Evolutionary conservation across 2,329 filamentous ascomycete species (phyloP).

Genomic region (Coniochaeta pulveracea): DNA sequence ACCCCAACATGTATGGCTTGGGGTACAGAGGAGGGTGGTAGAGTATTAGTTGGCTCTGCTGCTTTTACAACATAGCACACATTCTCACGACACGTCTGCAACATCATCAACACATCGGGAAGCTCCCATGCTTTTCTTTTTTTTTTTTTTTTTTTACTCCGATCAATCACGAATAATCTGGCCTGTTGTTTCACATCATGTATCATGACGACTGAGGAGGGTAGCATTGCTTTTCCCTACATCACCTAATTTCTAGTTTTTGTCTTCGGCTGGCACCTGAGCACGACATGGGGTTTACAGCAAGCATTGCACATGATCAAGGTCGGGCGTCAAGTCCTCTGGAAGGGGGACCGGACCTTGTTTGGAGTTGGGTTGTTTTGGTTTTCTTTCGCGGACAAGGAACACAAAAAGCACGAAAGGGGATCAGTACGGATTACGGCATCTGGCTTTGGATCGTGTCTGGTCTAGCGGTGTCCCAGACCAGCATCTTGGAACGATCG

Average conservation of each 20-base stretch:
- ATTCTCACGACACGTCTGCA: slow-evolving; percentile 4
- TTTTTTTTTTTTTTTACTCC: slow-evolving; percentile 13
- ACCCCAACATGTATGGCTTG: slow-evolving; percentile 66
- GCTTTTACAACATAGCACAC: slow-evolving; percentile 2
- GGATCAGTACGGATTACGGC: too few relatives aligned
- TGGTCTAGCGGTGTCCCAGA: too few relatives aligned
- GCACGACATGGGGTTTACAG: neutral
- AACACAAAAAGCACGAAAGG: too few relatives aligned
- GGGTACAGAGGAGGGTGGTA: slow-evolving; percentile 35
- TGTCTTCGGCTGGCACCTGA: neutral
- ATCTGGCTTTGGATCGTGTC: too few relatives aligned
- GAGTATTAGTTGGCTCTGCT: neutral
- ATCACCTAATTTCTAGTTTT: too few relatives aligned
- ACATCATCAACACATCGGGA: slow-evolving; percentile 2
- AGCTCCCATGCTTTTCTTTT: slow-evolving; percentile 12
- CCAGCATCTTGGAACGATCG: slow-evolving; percentile 7
- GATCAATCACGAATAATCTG: too few relatives aligned
- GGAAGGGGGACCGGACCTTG: neutral
- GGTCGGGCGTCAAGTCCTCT: slow-evolving; percentile 2
- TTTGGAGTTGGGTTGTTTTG: slow-evolving; percentile 3
- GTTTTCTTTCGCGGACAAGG: too few relatives aligned
- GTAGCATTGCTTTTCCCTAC: neutral
- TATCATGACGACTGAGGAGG: slow-evolving; percentile 10
- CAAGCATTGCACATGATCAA: slow-evolving; percentile 2
- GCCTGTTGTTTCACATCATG: slow-evolving; percentile 11